Conservation (phyloP, 78 protist genomes). For the Capsaspora owczarzaki region DNA sequence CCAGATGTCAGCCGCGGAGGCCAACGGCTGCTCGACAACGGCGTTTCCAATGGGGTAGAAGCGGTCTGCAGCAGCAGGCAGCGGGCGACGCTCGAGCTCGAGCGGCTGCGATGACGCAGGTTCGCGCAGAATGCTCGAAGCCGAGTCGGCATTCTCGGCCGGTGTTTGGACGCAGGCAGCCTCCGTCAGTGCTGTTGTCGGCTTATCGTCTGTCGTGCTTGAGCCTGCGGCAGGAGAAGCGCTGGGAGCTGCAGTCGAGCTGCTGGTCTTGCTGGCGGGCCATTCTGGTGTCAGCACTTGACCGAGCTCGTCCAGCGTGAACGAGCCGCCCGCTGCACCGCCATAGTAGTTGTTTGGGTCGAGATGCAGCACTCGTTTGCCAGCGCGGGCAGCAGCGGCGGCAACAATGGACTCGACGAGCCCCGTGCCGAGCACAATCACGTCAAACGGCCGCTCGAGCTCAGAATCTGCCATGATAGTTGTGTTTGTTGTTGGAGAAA, state of each 20-base stretch:
- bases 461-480: no score
- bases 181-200: background rate
- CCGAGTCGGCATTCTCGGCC: background rate
- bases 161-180: background rate
- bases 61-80: no score
- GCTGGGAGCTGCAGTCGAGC: background rate
- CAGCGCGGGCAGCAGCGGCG: slow-evolving; percentile 43
- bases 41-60: no score
- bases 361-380: slow-evolving; percentile 50
- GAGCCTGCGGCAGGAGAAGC: background rate
- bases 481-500: no score
- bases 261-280: no score
- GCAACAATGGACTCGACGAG: slow-evolving; percentile 15
- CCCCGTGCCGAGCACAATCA: slow-evolving; percentile 19
- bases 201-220: background rate
- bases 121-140: no score
- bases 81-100: background rate
- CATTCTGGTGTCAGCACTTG: background rate
- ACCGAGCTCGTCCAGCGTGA: slow-evolving; percentile 14
- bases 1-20: background rate
- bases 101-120: background rate
- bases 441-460: slow-evolving; percentile 20
- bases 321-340: slow-evolving; percentile 30
- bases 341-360: slow-evolving; percentile 54
- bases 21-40: background rate